Base-by-base conservation (phyloP, 2,329 filamentous ascomycete genomes). In the Fusarium devonianum region DNA sequence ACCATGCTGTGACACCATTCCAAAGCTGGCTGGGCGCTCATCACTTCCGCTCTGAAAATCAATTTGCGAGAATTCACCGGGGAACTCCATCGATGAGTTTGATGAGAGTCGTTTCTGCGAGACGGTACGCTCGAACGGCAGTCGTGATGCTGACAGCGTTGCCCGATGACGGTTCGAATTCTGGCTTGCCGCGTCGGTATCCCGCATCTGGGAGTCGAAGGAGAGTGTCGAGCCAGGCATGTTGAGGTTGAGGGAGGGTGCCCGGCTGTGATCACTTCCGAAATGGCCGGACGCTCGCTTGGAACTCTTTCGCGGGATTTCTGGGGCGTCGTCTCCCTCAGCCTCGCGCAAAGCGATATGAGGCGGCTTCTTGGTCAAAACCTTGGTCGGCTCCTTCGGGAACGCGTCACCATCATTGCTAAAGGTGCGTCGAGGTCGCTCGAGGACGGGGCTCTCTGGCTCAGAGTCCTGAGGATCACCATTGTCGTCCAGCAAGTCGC, bases 251-350 rank as follows among this genome's bases (percentile, higher is more conserved):
- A 75, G 65, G 16, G 74, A 73, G 7, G 72, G 67, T 16, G 69
- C 59, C 10, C 68, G 68, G 21, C 62, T 60, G 44, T 56, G 66
- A 17, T 58, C 56, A 34, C 55, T 57, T 21, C 56, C 63, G 37
- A 61, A 59, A 29, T 62, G 66, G 29, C 69, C 73, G 2, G 82
- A 84, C 49, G 79, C 72, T 50, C 87, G 80, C 66, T 85, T 85
- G 1, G 89, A 92, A 67, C 87, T 91, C 71, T 87, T 90, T 21
- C 88, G 80, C 3, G 89, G 88, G 22, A 92, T 80, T 7, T 80
- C 75, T 0, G 85, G 84, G 4, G 78, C 62, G n/a, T 72, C 65
- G 45, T 72, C 38, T 56, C 75, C 59, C 39, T 69, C 62, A 49
- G 64, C 54, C 16, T 58, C 44, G 10, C 57, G 56, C 28, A 63